These are phyloP conservation scores for Suhomyces faveliae DNA, from an alignment of 805 yeast species.

Conservation along the genomic window DNA sequence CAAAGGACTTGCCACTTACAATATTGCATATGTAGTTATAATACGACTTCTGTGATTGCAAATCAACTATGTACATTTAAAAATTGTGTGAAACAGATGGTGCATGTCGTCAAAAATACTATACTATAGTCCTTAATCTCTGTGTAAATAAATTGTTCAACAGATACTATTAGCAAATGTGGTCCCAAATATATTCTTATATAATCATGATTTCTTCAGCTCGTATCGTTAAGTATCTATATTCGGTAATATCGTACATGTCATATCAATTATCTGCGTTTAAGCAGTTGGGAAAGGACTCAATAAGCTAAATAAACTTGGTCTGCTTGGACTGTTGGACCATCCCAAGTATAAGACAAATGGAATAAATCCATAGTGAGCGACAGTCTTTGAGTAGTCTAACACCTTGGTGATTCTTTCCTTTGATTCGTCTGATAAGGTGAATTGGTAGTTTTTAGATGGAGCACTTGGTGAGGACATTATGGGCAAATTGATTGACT, in stretches of 20 bases:
- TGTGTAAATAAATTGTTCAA: not conserved
- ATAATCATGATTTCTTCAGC: not conserved
- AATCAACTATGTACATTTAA: not conserved
- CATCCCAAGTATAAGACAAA: conserved; percentile 82
- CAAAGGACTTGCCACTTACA: not conserved
- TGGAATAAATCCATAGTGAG: conserved; percentile 98
- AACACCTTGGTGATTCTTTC: conserved; percentile 86
- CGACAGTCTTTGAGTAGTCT: conserved; percentile 79
- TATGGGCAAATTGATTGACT: not conserved
- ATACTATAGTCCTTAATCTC: not conserved
- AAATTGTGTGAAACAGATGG: not conserved
- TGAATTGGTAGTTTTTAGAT: conserved; percentile 24
- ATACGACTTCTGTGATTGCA: not conserved
- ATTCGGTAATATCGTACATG: not conserved
- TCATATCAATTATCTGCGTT: conserved; percentile 8
- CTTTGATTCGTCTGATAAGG: conserved; percentile 50
- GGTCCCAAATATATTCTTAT: not conserved
- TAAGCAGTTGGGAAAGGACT: conserved; percentile 80
- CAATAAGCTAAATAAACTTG: conserved; percentile 70
- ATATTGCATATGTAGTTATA: not conserved
- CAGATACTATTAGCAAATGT: not conserved
- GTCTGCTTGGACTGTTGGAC: conserved; percentile 75
- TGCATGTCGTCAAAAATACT: not conserved
- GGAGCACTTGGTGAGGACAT: conserved; percentile 12
- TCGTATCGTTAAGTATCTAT: not conserved